Conservation (phyloP, 2,329 filamentous ascomycete species). For the Hirsutella thompsonii region DNA sequence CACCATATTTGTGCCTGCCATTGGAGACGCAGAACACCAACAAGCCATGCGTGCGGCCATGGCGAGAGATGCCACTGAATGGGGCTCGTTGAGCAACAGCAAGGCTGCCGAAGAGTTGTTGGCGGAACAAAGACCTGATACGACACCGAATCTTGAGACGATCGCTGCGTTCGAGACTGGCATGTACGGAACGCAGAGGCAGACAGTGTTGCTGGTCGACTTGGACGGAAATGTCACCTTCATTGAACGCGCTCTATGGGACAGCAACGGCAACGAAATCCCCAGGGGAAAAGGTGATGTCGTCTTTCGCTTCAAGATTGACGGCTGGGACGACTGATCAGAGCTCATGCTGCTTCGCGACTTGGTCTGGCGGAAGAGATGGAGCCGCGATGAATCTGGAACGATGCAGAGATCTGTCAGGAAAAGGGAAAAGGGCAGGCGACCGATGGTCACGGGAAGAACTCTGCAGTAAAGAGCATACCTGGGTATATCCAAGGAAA, state of each 20-base stretch:
- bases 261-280: slow-evolving; percentile 41
- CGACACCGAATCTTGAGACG: slow-evolving; percentile 10
- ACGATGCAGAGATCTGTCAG: no score
- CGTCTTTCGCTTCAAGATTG: slow-evolving; percentile 41
- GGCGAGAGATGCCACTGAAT: slow-evolving; percentile 22
- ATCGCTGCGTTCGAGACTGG: slow-evolving; percentile 39
- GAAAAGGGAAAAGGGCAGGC: no score
- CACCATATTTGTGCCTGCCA: slow-evolving; percentile 47
- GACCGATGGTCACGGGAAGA: no score
- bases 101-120: slow-evolving; percentile 22
- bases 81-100: slow-evolving; percentile 23
- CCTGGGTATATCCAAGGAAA: no score
- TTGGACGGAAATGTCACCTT: slow-evolving; percentile 50
- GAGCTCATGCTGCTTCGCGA: no score
- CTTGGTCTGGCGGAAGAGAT: no score
- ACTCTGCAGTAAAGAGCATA: no score
- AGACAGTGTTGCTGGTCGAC: slow-evolving; percentile 49
- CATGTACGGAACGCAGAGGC: slow-evolving; percentile 52
- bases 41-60: slow-evolving; percentile 30
- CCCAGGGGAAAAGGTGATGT: slow-evolving; percentile 41
- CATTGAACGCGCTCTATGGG: slow-evolving; percentile 46
- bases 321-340: slow-evolving; percentile 30
- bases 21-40: slow-evolving; percentile 35
- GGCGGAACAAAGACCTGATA: slow-evolving; percentile 24
- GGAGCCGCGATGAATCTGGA: no score